These are phyloP conservation scores for Zoysia japonica DNA, from an alignment of 176 grass and related monocot species.

Conservation along the genomic window DNA sequence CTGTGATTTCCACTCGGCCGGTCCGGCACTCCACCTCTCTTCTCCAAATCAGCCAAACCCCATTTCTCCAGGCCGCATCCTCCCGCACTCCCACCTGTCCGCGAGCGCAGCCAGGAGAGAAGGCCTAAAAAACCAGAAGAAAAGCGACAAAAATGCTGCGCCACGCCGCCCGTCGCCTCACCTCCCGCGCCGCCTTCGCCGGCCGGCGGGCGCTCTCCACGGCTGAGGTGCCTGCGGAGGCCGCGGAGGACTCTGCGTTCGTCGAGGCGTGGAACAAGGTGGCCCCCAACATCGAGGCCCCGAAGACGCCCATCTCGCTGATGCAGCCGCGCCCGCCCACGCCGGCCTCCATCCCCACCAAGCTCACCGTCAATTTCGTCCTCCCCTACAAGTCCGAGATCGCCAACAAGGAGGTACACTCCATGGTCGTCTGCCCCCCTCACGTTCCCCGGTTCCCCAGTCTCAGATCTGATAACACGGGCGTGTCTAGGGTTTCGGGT, in stretches of 20 bases:
- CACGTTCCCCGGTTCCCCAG: background rate
- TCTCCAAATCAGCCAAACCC: background rate
- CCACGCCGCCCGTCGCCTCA: slow-evolving; percentile 51
- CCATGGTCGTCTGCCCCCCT: background rate
- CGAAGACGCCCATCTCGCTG: slow-evolving; percentile 61
- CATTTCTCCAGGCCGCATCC: slow-evolving; percentile 7
- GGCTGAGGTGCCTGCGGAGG: slow-evolving; percentile 56
- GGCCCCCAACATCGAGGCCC: slow-evolving; percentile 60
- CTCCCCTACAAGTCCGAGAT: slow-evolving; percentile 93
- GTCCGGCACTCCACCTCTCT: background rate
- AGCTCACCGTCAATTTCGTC: slow-evolving; percentile 88
- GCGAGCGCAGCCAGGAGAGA: background rate
- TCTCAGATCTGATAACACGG: slow-evolving; percentile 37
- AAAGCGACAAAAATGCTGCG: slow-evolving; percentile 44
- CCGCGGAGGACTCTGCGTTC: slow-evolving; percentile 56
- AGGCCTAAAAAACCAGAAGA: background rate
- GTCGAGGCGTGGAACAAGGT: slow-evolving; percentile 78
- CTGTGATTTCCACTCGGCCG: too few relatives aligned
- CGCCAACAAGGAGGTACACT: slow-evolving; percentile 90
- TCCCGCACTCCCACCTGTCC: background rate
- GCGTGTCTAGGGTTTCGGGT: slow-evolving; percentile 33
- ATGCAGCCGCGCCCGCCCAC: slow-evolving; percentile 81
- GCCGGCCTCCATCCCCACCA: slow-evolving; percentile 68
- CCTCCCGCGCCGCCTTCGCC: slow-evolving; percentile 44
- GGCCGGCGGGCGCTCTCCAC: slow-evolving; percentile 45